A percentile compares a stretch with the other conserved stretches of the same genome.
Evolutionary conservation across 129 eudicot genomes (phyloP).

Genomic region (sunflower (Helianthus annuus)): HanXRQr2.0-SUNRISE NC_035434.2:165001697-165002196

Average conservation of each 20-base stretch:
- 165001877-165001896: not conserved
- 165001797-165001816: too few species aligned
- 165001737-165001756: too few species aligned
- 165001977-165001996: not conserved
- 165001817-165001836: too few species aligned
- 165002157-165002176: slow-evolving; percentile 16
- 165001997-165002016: not conserved
- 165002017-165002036: slow-evolving; percentile 15
- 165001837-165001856: too few species aligned
- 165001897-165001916: too few species aligned
- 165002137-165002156: slow-evolving; percentile 78
- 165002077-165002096: slow-evolving; percentile 20
- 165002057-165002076: not conserved
- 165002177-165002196: not conserved
- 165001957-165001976: too few species aligned
- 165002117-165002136: slow-evolving; percentile 93
- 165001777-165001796: too few species aligned
- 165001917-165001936: too few species aligned
- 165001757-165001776: too few species aligned
- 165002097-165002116: slow-evolving; percentile 51
- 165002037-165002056: slow-evolving; percentile 13
- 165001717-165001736: too few species aligned
- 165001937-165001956: not conserved
- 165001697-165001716: too few species aligned
- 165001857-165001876: too few species aligned